Evolutionary conservation across 345 rosid species (phyloP), one percentile per base, ranked within the genome.

Genomic region (Ricinus communis): DNA sequence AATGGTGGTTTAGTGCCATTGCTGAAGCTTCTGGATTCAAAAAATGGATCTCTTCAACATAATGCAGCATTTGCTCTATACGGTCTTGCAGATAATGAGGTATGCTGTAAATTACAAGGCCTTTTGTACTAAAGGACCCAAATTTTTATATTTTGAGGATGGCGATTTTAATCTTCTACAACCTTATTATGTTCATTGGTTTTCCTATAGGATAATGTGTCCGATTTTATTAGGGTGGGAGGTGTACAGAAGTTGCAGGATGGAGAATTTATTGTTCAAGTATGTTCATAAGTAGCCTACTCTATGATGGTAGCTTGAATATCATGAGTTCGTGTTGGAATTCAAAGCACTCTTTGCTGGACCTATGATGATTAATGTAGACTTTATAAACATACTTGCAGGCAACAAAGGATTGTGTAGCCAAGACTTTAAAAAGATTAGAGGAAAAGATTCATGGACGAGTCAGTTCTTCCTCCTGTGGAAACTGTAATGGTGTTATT

Each of bases 41-140:
- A 86, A 82, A 91, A 89, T 82, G 98, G 98, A 65, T 96, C 97
- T 61, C 80, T 96, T 86, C 99, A 96, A 80, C 99, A 96, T 70
- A 96, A 93, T 84, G 99, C 97, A 50, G 99, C 99, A 24, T 96
- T 96, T 89, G 94, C 99, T 74, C 91, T 96, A 43, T 96, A 93
- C 80, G 99, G 99, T 62, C 97, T 96, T 71, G 98, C 97, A 51
- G 99, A 96, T 73, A 96, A 96, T 79, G 98, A 96, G 99, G 99
- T 93, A 79, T 62, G 56, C 10, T 80, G 33, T 59, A 54, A n/a
- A 45, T 49, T 65, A 56, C 59, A 62, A 30, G 66, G 18, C 8
- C 58, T 79, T 67, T 33, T 54, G 57, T 62, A 36, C 62, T 70
- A 56, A 54, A 41, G 74, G 71, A 71, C 68, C 50, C 22, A 65